phyloP scores from a whole-genome alignment of 352 stramenopile species.

The Blastocystis sp. region DNA sequence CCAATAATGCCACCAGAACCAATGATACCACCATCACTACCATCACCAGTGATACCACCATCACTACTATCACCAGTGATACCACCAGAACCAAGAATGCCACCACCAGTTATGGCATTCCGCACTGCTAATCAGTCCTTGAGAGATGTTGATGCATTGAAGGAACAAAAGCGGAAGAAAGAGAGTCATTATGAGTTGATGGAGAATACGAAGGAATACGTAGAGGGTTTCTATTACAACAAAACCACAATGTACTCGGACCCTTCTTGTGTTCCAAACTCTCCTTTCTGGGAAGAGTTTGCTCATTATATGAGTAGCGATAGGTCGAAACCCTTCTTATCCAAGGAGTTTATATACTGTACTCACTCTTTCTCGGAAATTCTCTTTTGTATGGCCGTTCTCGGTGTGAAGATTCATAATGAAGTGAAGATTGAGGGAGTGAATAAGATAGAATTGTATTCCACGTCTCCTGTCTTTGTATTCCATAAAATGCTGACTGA shows the following conservation, averaged over 20 bases:
- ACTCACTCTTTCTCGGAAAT: constrained; percentile 73
- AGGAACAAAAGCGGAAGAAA: constrained; percentile 68
- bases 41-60: too few species aligned
- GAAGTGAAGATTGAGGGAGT: not conserved
- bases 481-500: constrained; percentile 72
- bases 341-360: constrained; percentile 74
- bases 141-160: not conserved
- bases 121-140: too few species aligned
- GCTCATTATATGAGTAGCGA: constrained; percentile 71
- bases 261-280: constrained; percentile 8
- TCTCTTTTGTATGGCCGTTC: constrained; percentile 74
- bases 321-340: constrained; percentile 72
- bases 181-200: constrained; percentile 65
- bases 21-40: too few species aligned
- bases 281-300: constrained; percentile 76
- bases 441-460: not conserved
- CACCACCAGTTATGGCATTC: too few species aligned
- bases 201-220: constrained; percentile 65
- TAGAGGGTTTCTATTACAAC: constrained; percentile 66
- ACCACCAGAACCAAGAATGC: too few species aligned
- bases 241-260: constrained; percentile 9
- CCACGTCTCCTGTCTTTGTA: constrained; percentile 72
- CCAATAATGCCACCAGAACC: too few species aligned
- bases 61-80: too few species aligned
- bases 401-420: constrained; percentile 58